Evolutionary conservation across 345 rosid species (phyloP).

Genomic region (Aethionema arabicum): DNA sequence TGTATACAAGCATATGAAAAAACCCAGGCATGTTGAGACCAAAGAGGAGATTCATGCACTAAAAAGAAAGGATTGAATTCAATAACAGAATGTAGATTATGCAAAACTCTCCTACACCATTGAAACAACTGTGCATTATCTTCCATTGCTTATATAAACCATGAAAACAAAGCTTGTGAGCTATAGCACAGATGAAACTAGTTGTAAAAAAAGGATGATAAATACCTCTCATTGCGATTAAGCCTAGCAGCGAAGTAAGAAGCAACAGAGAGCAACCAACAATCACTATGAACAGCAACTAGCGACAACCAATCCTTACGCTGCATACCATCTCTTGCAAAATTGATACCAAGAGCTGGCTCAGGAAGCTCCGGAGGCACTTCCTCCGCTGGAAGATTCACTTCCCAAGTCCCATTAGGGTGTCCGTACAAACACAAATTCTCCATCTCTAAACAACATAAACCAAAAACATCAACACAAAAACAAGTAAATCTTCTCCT

Average conservation of each 20-base stretch:
- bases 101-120: too few relatives aligned
- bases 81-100: too few relatives aligned
- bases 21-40: too few relatives aligned
- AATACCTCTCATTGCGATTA: conserved; percentile 67
- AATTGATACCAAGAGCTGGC: conserved; percentile 85
- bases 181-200: not conserved
- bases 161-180: not conserved
- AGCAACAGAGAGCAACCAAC: conserved; percentile 77
- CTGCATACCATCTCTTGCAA: conserved; percentile 79
- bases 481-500: not conserved
- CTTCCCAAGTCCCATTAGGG: conserved; percentile 82
- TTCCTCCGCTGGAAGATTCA: conserved; percentile 71
- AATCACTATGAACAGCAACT: conserved; percentile 83
- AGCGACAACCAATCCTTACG: conserved; percentile 81
- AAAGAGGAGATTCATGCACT: too few relatives aligned
- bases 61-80: too few relatives aligned
- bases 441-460: conserved; percentile 56
- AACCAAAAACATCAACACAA: not conserved
- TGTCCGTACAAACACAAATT: conserved; percentile 74
- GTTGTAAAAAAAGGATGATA: not conserved
- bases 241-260: conserved; percentile 82
- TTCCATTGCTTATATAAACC: not conserved
- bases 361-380: conserved; percentile 87
- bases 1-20: too few relatives aligned
- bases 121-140: not conserved